phyloP scores from a whole-genome alignment of 2,329 filamentous ascomycete genomes.

The Alternaria tenuissima region DNA sequence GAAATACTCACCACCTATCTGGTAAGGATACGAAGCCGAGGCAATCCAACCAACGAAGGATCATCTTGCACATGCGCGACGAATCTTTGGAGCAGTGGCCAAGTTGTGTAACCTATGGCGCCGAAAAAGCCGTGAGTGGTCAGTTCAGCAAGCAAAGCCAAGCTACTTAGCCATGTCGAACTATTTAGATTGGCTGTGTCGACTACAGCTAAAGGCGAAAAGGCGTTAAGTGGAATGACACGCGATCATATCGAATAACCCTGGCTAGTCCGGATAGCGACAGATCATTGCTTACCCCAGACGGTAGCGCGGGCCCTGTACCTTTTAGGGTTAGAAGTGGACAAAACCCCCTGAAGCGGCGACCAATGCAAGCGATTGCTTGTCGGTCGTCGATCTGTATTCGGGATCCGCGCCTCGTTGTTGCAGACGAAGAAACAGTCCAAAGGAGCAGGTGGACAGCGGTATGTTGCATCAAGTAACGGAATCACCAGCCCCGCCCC shows the following conservation, averaged over 20 bases:
- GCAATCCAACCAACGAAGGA: slow-evolving; percentile 21
- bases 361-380: slow-evolving; percentile 25
- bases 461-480: slow-evolving; percentile 18
- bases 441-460: slow-evolving; percentile 29
- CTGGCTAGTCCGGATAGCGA: slow-evolving; percentile 15
- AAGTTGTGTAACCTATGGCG: slow-evolving; percentile 11
- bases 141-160: slow-evolving; percentile 13
- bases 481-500: slow-evolving; percentile 18
- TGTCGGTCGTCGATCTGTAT: slow-evolving; percentile 26
- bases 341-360: slow-evolving; percentile 10
- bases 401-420: slow-evolving; percentile 21
- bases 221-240: slow-evolving; percentile 3
- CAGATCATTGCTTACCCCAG: slow-evolving; percentile 15
- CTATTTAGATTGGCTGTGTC: slow-evolving; percentile 17
- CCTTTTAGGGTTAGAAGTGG: slow-evolving; percentile 16
- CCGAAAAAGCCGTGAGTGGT: slow-evolving; percentile 22
- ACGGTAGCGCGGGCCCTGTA: slow-evolving; percentile 6
- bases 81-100: slow-evolving; percentile 7
- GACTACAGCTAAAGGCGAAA: slow-evolving; percentile 14
- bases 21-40: slow-evolving; percentile 28
- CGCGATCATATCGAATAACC: slow-evolving; percentile 14
- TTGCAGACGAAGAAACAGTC: slow-evolving; percentile 17
- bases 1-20: slow-evolving; percentile 42
- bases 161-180: slow-evolving; percentile 10
- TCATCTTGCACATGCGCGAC: slow-evolving; percentile 32